Evolutionary conservation across 495 filamentous ascomycete genomes (phyloP).

Genomic region (Aspergillus panamensis): DNA sequence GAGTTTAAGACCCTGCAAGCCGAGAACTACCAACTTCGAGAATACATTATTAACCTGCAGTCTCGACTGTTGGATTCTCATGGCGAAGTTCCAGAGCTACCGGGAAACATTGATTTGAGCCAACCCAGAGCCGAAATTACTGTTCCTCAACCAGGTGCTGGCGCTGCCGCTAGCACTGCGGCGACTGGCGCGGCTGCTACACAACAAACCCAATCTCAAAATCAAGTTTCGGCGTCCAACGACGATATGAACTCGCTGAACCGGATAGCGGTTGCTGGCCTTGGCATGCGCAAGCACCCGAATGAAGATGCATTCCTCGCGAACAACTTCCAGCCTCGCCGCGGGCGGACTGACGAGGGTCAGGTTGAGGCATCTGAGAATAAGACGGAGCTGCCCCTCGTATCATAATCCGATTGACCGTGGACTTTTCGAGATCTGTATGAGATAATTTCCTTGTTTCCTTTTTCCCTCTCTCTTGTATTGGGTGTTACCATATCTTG

Average conservation of each 20-base stretch:
- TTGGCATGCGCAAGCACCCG: slow-evolving; percentile 47
- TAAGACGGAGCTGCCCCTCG: slow-evolving; percentile 36
- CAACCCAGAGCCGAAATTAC: slow-evolving; percentile 37
- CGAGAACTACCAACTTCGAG: slow-evolving; percentile 86
- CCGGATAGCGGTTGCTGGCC: slow-evolving; percentile 44
- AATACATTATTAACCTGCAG: slow-evolving; percentile 89
- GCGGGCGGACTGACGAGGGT: slow-evolving; percentile 33
- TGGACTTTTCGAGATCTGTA: not conserved
- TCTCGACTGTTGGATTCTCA: slow-evolving; percentile 79
- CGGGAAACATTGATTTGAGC: slow-evolving; percentile 56
- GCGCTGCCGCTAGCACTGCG: slow-evolving; percentile 14
- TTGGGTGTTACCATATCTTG: not conserved
- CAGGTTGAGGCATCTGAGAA: slow-evolving; percentile 29
- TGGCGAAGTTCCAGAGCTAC: slow-evolving; percentile 79
- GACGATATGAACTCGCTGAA: slow-evolving; percentile 48
- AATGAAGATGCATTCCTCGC: slow-evolving; percentile 35
- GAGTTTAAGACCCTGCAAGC: slow-evolving; percentile 69
- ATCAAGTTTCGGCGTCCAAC: slow-evolving; percentile 27
- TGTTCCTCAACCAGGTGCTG: slow-evolving; percentile 19
- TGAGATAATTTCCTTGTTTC: not conserved
- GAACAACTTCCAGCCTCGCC: slow-evolving; percentile 36
- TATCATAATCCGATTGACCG: slow-evolving; percentile 15
- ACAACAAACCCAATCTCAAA: slow-evolving; percentile 28
- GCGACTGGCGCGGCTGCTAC: slow-evolving; percentile 16
- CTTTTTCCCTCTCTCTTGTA: slow-evolving; percentile 1